phyloP scores from a whole-genome alignment of 2,329 filamentous ascomycete species.

The Davidsoniella australis region DNA sequence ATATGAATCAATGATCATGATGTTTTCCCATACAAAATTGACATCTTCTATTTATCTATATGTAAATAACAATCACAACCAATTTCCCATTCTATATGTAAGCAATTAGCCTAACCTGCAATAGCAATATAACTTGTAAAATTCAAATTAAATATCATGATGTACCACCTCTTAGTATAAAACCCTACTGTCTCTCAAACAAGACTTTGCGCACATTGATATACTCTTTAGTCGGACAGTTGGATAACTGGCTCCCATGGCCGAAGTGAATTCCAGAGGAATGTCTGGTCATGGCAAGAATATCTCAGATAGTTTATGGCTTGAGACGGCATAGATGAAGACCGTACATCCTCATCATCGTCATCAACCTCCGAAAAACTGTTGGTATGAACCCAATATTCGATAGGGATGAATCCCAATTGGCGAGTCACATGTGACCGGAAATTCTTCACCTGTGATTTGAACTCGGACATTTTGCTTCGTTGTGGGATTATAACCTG shows the following conservation, averaged over 20 bases:
- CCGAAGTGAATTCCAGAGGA: constrained; percentile 24
- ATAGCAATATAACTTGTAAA: too few species aligned
- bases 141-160: too few species aligned
- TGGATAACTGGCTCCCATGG: constrained; percentile 29
- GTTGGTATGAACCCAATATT: background rate
- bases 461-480: background rate
- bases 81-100: too few species aligned
- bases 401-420: background rate
- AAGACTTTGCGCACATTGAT: background rate
- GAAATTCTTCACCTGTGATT: constrained; percentile 19
- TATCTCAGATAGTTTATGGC: constrained; percentile 7
- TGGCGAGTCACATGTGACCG: constrained; percentile 16
- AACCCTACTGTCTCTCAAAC: too few species aligned
- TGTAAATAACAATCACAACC: too few species aligned
- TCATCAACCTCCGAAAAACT: background rate
- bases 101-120: too few species aligned
- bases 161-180: too few species aligned
- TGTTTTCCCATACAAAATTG: too few species aligned
- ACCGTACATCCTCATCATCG: background rate
- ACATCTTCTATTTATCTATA: too few species aligned
- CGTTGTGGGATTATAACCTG: constrained; percentile 20
- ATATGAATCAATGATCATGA: too few species aligned
- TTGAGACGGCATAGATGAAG: background rate
- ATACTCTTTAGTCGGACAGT: constrained; percentile 13
- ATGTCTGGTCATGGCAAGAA: constrained; percentile 19